Base-by-base conservation (phyloP, 148 eudicot species). In the Heliosperma pusillum region DNA sequence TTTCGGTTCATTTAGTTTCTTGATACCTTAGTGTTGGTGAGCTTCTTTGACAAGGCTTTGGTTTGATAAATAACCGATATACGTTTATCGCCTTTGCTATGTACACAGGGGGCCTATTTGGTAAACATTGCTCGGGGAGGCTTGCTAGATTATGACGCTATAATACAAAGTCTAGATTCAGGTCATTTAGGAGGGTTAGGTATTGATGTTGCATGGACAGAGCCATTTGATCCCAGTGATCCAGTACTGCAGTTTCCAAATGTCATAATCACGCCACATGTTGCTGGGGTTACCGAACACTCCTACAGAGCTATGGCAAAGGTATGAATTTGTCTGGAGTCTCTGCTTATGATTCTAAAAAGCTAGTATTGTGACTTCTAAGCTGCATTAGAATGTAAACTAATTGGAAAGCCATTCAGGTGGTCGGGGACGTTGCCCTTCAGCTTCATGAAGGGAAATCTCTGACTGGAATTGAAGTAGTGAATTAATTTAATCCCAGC, bases 141-240 rank as follows among this genome's bases (percentile, higher is more conserved):
- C 69, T 91, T 92, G 63, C 78, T 96, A 76, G 89, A 92, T 76
- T 96, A 92, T 77, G 87, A 87, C 55, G 90, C 93, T 6, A 88
- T 96, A 67, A 24, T 82, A 58, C 27, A 62, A 71, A 73, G 82
- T 79, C 88, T 92, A 42, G 71, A 84, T 74, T 88, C 95, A 3
- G 97, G 99, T n/a, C 89, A 92, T 74, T 82, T 92, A 77, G 97
- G 97, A 65, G 99, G 99, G 20, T 82, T 96, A 84, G 97, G 88
- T n/a, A 86, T 86, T 24, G 99, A 96, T 80, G 99, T 92, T 64
- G 97, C 97, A 63, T 96, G 99, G 97, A 87, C 84, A 20, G 99
- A 96, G 76, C 99, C 99, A 61, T 88, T 96, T 73, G 89, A 96
- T 79, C 97, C 99, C 1, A 85, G 85, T 12, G 97, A 96, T 80